Base-by-base conservation (phyloP, 177 flowering plant genomes). In the Vitis hybrid region DNA sequence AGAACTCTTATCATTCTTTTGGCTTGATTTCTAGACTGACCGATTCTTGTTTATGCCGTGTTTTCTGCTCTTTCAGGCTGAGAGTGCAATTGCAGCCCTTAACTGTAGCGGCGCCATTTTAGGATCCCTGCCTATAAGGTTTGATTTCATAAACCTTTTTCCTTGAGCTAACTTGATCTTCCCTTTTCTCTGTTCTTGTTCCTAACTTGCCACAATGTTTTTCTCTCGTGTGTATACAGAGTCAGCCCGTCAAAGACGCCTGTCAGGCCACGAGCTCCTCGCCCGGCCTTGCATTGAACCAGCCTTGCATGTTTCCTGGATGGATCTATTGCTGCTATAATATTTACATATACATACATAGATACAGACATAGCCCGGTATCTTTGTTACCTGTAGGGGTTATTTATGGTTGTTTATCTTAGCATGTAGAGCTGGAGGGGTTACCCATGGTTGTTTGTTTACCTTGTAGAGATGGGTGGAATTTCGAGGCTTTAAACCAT, bases 171-270 rank as follows among this genome's bases (percentile, higher is more conserved):
- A 41, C 46, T 41, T 41, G 46, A 4, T 41, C 9, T 41, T 41
- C 30, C 2, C 4, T 53, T 35, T 21, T 13, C 32, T n/a, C 12
- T 59, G 14, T 21, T 60, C 3, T 4, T 55, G 20, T 20, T 46
- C 12, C 7, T 5, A 9, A 11, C n/a, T 9, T n/a, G 30, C 30
- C 11, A 11, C 11, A 27, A 61, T 15, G 7, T 54, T 21, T 14
- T 50, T 57, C 9, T 20, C 13, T 17, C n/a, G 17, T 62, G 7
- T 20, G 17, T 30, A 58, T 75, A 71, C 79, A 92, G 97, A 91
- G 92, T 92, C 54, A 92, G 94, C 77, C 97, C 97, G 58, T 92
- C 97, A 27, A 92, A 92, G 87, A 90, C 97, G 9, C 94, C 97
- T 5, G 94, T 91, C 53, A 80, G 94, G 74, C 90, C 92, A 61